Percentiles rank a stretch among this genome's conserved stretches.
Evolutionary conservation across 768 basidiomycete species (phyloP).

Genomic region (Kwoniella newhampshirensis): DNA sequence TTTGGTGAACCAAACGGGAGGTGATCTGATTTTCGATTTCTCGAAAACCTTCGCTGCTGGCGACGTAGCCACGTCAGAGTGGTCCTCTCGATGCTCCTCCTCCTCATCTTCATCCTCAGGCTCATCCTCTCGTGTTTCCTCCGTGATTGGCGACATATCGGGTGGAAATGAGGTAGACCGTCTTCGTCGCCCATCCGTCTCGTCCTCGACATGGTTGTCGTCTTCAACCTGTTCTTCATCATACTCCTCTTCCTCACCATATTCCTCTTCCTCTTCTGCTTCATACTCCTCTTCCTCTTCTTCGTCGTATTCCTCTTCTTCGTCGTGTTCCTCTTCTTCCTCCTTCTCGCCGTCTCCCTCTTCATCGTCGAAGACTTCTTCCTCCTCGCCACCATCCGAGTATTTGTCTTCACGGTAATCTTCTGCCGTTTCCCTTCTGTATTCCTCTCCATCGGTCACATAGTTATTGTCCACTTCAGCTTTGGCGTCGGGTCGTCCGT

Average conservation of each 20-base stretch:
- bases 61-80: slow-evolving; percentile 3
- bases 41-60: not conserved
- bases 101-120: slow-evolving; percentile 13
- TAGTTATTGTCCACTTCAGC: slow-evolving; percentile 1
- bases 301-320: slow-evolving; percentile 19
- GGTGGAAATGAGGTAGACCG: slow-evolving; percentile 17
- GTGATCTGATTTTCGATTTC: slow-evolving; percentile 22
- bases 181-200: slow-evolving; percentile 6
- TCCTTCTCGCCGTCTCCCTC: slow-evolving; percentile 25
- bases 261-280: slow-evolving; percentile 14
- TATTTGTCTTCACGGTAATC: slow-evolving; percentile 6
- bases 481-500: not conserved
- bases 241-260: slow-evolving; percentile 17
- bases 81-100: slow-evolving; percentile 9
- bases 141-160: slow-evolving; percentile 33
- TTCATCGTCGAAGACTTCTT: slow-evolving; percentile 14
- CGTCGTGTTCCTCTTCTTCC: slow-evolving; percentile 15
- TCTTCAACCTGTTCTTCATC: slow-evolving; percentile 28
- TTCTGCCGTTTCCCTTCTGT: slow-evolving; percentile 20
- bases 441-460: slow-evolving; percentile 11
- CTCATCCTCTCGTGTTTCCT: slow-evolving; percentile 19
- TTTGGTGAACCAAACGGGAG: slow-evolving; percentile 35
- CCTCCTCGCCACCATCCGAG: slow-evolving; percentile 16
- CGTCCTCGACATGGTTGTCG: slow-evolving; percentile 18
- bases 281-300: no score